Evolutionary conservation across 768 basidiomycete species (phyloP).

Genomic region (Filobasidium floriforme): DNA sequence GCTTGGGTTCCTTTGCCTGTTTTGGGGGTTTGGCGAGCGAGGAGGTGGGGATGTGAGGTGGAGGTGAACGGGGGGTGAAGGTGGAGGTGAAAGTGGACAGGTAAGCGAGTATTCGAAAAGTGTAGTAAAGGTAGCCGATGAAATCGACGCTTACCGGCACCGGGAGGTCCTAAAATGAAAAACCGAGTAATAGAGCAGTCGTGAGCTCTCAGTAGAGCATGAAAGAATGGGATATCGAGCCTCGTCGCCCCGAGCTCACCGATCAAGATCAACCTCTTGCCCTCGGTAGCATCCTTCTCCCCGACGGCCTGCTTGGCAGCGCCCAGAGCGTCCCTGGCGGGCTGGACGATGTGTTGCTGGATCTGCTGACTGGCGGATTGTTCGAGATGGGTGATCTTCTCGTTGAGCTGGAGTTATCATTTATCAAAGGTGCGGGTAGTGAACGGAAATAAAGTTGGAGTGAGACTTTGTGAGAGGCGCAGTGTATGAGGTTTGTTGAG

Average conservation of each 20-base stretch:
- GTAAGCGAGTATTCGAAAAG: background rate
- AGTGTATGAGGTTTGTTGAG: no score
- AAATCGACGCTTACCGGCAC: slow-evolving; percentile 64
- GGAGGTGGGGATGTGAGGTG: slow-evolving; percentile 8
- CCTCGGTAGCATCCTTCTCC: slow-evolving; percentile 43
- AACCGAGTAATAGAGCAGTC: no score
- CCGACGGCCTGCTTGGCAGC: slow-evolving; percentile 49
- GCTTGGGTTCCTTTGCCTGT: slow-evolving; percentile 99
- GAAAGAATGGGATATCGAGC: no score
- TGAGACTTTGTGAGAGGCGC: no score
- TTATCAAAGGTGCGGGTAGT: no score
- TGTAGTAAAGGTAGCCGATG: no score
- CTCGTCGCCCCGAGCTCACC: slow-evolving; percentile 54
- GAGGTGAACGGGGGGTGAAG: background rate
- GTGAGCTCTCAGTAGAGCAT: no score
- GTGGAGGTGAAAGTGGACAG: no score
- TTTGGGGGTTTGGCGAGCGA: background rate
- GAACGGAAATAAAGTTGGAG: no score
- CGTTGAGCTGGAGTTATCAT: slow-evolving; percentile 61
- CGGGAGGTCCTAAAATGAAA: slow-evolving; percentile 57
- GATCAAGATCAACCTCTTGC: slow-evolving; percentile 70
- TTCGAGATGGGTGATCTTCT: slow-evolving; percentile 79
- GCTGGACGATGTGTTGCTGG: slow-evolving; percentile 30
- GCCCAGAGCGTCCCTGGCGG: slow-evolving; percentile 27
- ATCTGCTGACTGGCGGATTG: slow-evolving; percentile 47